Evolutionary conservation across 1,139 yeast species (phyloP).

Genomic region (Ogataea hybrid): DNA sequence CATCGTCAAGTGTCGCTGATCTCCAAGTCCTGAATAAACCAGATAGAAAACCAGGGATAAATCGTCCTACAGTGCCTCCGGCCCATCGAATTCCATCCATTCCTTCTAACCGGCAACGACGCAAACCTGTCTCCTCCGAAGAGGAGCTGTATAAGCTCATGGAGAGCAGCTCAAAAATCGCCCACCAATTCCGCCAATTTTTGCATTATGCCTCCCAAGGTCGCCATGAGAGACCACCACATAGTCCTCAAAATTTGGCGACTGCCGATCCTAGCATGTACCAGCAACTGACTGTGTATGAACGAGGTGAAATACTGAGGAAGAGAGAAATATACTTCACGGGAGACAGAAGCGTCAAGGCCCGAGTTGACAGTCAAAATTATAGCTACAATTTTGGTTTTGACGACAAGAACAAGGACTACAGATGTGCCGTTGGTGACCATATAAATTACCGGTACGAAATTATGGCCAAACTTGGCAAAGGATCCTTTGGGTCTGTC

Average conservation of each 20-base stretch:
- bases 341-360: slow-evolving; percentile 23
- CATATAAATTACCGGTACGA: slow-evolving; percentile 78
- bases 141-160: slow-evolving; percentile 12
- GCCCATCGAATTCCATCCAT: neutral
- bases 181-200: slow-evolving; percentile 12
- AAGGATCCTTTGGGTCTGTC: slow-evolving; percentile 85
- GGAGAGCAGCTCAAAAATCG: slow-evolving; percentile 7
- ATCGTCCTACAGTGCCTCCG: neutral
- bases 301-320: slow-evolving; percentile 51
- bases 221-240: no score
- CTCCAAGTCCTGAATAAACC: slow-evolving; percentile 1
- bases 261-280: slow-evolving; percentile 21
- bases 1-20: slow-evolving; percentile 8
- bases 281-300: slow-evolving; percentile 42
- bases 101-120: neutral
- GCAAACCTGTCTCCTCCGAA: slow-evolving; percentile 8
- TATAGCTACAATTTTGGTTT: slow-evolving; percentile 60
- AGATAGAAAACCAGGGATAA: neutral
- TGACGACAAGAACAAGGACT: slow-evolving; percentile 70
- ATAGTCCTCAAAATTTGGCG: slow-evolving; percentile 12
- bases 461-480: slow-evolving; percentile 59
- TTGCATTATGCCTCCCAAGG: slow-evolving; percentile 1
- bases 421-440: slow-evolving; percentile 55
- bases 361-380: slow-evolving; percentile 44
- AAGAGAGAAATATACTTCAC: slow-evolving; percentile 43